phyloP scores from a whole-genome alignment of 139 green algal species.

The Spirogloea muscicola region DNA sequence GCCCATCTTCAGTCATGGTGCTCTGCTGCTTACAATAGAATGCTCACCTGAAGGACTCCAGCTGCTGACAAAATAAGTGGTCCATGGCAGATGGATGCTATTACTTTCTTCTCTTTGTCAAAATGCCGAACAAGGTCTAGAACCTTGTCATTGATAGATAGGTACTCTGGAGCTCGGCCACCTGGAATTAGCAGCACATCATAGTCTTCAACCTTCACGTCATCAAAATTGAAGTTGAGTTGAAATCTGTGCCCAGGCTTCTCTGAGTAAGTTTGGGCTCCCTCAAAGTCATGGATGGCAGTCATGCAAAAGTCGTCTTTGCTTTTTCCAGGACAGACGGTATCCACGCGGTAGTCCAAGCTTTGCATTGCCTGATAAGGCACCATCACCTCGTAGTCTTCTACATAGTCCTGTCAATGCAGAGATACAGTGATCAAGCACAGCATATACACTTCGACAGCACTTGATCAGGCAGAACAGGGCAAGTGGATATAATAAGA shows the following conservation, averaged over 20 bases:
- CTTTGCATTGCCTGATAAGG: constrained; percentile 31
- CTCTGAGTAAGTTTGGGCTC: constrained; percentile 45
- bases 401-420: constrained; percentile 32
- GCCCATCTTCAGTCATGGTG: too few relatives aligned
- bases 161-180: constrained; percentile 43
- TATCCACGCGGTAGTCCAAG: constrained; percentile 31
- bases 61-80: constrained; percentile 39
- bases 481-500: too few relatives aligned
- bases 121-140: constrained; percentile 31
- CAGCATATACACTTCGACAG: neutral
- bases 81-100: constrained; percentile 44
- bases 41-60: constrained; percentile 35
- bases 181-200: constrained; percentile 38
- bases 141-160: constrained; percentile 35
- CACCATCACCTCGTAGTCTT: constrained; percentile 48
- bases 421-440: neutral
- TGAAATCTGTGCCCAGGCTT: constrained; percentile 41
- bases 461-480: too few relatives aligned
- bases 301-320: constrained; percentile 22
- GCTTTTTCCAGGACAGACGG: constrained; percentile 34
- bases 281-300: constrained; percentile 45
- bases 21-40: neutral
- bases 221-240: constrained; percentile 19
- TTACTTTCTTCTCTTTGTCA: neutral
- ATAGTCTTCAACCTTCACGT: constrained; percentile 28